phyloP scores from a whole-genome alignment of 768 basidiomycete genomes.

The Saitozyma podzolica region DNA sequence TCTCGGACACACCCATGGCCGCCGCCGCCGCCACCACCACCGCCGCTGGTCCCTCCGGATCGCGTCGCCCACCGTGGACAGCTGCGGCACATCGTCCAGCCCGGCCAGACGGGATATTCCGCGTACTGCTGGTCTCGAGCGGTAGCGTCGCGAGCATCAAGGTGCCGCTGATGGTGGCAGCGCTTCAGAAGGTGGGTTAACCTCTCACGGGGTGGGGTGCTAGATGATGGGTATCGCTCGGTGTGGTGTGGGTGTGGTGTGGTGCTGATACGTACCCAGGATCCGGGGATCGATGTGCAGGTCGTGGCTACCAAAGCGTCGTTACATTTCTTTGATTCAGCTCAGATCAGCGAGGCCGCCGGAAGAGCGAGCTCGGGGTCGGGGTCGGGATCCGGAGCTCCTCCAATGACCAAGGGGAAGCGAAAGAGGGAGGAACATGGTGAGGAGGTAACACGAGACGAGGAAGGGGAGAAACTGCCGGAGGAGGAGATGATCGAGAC shows the following conservation, averaged over 20 bases:
- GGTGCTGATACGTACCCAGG: constrained; percentile 56
- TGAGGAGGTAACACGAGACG: no score
- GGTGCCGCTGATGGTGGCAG: constrained; percentile 81
- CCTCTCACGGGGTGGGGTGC: neutral
- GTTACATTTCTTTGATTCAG: constrained; percentile 68
- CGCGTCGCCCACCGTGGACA: constrained; percentile 21
- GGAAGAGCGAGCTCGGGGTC: no score
- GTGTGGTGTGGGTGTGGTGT: neutral
- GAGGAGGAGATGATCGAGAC: neutral
- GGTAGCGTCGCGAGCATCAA: constrained; percentile 96
- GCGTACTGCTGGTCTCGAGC: constrained; percentile 76
- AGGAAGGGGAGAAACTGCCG: no score
- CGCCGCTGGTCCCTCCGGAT: no score
- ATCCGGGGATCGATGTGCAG: constrained; percentile 72
- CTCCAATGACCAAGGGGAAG: no score
- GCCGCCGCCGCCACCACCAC: no score
- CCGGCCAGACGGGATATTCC: constrained; percentile 32
- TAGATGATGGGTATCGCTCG: neutral
- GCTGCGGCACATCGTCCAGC: constrained; percentile 28
- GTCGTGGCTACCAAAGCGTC: constrained; percentile 79
- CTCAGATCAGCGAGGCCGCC: constrained; percentile 25
- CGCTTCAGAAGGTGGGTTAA: constrained; percentile 62
- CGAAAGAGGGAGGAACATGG: no score
- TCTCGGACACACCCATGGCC: no score
- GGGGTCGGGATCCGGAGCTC: no score